A percentile compares a stretch with the other conserved stretches of the same genome.
Evolutionary conservation across 805 yeast genomes (phyloP).

Genomic region (Kodamaea fukazawae): DNA sequence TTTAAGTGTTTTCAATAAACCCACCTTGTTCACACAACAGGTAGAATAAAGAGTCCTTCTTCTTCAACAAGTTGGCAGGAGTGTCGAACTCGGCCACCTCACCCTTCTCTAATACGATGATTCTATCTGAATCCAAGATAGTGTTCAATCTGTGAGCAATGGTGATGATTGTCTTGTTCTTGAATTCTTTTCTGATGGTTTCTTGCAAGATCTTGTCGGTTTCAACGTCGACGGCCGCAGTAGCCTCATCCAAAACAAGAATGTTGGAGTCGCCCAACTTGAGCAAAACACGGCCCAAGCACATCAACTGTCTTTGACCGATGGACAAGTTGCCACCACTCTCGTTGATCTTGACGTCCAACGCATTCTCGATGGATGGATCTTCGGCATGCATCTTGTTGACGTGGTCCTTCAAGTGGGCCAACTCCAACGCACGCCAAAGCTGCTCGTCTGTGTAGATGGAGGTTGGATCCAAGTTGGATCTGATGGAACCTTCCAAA

Average conservation of each 20-base stretch:
- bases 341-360: conserved; percentile 39
- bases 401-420: conserved; percentile 43
- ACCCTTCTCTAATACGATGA: conserved; percentile 74
- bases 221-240: conserved; percentile 86
- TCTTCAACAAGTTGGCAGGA: conserved; percentile 63
- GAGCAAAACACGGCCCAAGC: conserved; percentile 74
- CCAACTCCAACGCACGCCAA: conserved; percentile 43
- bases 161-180: conserved; percentile 74
- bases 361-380: conserved; percentile 27
- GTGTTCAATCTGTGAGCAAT: conserved; percentile 86
- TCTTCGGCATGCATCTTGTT: conserved; percentile 28
- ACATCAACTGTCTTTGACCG: conserved; percentile 59
- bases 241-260: conserved; percentile 78
- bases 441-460: conserved; percentile 34
- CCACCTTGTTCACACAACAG: conserved; percentile 84
- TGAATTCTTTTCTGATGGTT: conserved; percentile 72
- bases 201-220: conserved; percentile 76
- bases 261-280: conserved; percentile 55
- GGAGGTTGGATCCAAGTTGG: conserved; percentile 42
- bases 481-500: conserved; percentile 41
- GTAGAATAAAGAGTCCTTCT: conserved; percentile 69
- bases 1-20: conserved; percentile 25
- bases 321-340: conserved; percentile 51
- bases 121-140: conserved; percentile 75
- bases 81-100: conserved; percentile 73